These are phyloP conservation scores for Dactylonectria estremocensis DNA, from an alignment of 2,329 filamentous ascomycete species.

Conservation along the genomic window DNA sequence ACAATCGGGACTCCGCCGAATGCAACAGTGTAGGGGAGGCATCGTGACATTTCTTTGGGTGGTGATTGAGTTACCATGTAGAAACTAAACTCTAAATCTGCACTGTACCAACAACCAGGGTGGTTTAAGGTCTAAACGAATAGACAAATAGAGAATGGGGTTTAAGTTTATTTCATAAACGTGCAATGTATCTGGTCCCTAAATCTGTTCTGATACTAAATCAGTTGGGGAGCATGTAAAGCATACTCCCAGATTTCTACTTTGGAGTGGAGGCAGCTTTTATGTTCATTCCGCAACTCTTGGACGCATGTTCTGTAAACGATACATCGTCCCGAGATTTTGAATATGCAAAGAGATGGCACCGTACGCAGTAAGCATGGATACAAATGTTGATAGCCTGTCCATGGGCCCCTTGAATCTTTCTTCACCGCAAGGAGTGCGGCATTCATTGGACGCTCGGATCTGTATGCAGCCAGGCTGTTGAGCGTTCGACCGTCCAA, in stretches of 20 bases:
- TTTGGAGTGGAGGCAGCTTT: not conserved
- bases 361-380: slow-evolving; percentile 49
- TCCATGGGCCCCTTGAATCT: slow-evolving; percentile 44
- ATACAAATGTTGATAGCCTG: slow-evolving; percentile 51
- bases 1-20: not conserved
- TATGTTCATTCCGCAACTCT: slow-evolving; percentile 37
- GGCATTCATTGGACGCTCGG: slow-evolving; percentile 44
- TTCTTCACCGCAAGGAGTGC: slow-evolving; percentile 32
- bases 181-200: not conserved
- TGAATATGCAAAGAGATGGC: slow-evolving; percentile 48
- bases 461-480: slow-evolving; percentile 49
- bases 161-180: not conserved
- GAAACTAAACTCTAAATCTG: too few species aligned
- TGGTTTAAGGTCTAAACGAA: not conserved
- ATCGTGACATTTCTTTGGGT: too few species aligned
- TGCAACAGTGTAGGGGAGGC: too few species aligned
- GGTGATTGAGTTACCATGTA: too few species aligned
- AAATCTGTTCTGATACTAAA: not conserved
- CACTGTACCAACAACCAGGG: not conserved
- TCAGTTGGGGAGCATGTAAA: not conserved
- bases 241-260: not conserved
- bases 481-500: slow-evolving; percentile 56
- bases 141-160: not conserved
- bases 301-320: slow-evolving; percentile 53
- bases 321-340: slow-evolving; percentile 53